Evolutionary conservation across 176 grass and related monocot species (phyloP).

Genomic region (Hordeum vulgare): DNA sequence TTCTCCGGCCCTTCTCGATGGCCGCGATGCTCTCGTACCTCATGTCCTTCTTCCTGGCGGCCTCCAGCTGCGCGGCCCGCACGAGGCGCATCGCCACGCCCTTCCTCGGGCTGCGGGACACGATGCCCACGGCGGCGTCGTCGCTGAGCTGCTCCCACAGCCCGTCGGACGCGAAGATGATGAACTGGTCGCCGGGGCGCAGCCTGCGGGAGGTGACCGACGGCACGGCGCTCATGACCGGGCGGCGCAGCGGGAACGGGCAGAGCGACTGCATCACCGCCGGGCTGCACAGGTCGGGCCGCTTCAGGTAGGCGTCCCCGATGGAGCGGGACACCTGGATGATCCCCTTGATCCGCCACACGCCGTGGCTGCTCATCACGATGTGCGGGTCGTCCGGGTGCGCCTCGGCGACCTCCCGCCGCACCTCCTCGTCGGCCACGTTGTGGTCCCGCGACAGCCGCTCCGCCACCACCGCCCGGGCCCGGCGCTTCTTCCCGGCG

Average conservation of each 20-base stretch:
- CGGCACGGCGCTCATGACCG: conserved; percentile 60
- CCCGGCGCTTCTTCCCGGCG: background rate
- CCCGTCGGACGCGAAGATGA: conserved; percentile 62
- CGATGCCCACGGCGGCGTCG: conserved; percentile 40
- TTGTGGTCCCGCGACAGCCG: conserved; percentile 72
- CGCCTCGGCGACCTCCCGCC: conserved; percentile 29
- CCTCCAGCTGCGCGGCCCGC: conserved; percentile 51
- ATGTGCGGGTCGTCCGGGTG: conserved; percentile 66
- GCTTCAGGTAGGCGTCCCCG: conserved; percentile 51
- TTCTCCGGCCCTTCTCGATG: conserved; percentile 44
- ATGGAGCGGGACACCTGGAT: conserved; percentile 62
- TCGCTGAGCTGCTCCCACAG: conserved; percentile 70
- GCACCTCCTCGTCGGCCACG: conserved; percentile 53
- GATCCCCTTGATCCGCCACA: conserved; percentile 79
- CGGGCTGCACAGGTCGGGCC: conserved; percentile 31
- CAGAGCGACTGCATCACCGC: conserved; percentile 33
- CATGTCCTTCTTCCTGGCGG: conserved; percentile 54
- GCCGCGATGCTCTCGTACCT: conserved; percentile 49
- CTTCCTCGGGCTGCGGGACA: conserved; percentile 32
- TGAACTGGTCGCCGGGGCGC: conserved; percentile 33
- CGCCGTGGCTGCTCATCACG: conserved; percentile 55
- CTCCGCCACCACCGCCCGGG: conserved; percentile 34
- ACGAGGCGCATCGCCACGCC: conserved; percentile 58
- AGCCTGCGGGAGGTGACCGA: conserved; percentile 25
- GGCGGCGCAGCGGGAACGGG: conserved; percentile 43